phyloP scores from a whole-genome alignment of 2,329 filamentous ascomycete species.

The Xylariales sp. region DNA sequence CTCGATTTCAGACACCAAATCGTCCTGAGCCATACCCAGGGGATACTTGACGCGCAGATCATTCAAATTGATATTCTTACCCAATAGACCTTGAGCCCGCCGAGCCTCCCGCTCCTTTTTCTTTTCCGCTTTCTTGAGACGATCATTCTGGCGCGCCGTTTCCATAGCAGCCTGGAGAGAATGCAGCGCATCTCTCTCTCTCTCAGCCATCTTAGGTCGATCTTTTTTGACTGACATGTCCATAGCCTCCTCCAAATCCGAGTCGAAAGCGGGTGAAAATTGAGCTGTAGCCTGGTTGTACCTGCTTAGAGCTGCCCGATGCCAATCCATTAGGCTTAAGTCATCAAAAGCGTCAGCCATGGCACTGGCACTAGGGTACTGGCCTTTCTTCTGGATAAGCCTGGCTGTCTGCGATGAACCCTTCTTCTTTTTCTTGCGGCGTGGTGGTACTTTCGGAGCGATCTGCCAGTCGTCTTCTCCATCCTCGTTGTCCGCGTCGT shows the following conservation, averaged over 20 bases:
- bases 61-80: conserved; percentile 49
- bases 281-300: conserved; percentile 53
- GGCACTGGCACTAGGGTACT: conserved; percentile 33
- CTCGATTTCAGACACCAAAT: conserved; percentile 69
- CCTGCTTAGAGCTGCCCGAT: conserved; percentile 59
- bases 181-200: conserved; percentile 67
- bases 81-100: conserved; percentile 61
- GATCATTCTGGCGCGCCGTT: conserved; percentile 61
- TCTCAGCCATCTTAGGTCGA: conserved; percentile 64
- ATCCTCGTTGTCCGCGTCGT: conserved; percentile 38
- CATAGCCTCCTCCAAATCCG: conserved; percentile 60
- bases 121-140: conserved; percentile 64
- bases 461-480: conserved; percentile 21
- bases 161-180: too few species aligned
- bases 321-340: conserved; percentile 83
- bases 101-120: conserved; percentile 68
- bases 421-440: conserved; percentile 25
- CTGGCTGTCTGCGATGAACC: conserved; percentile 16
- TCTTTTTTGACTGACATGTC: conserved; percentile 62
- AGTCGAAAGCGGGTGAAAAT: conserved; percentile 56
- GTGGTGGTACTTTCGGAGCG: conserved; percentile 16
- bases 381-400: conserved; percentile 21
- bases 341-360: conserved; percentile 54
- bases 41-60: conserved; percentile 69
- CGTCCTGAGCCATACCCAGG: conserved; percentile 64